Base-by-base conservation (phyloP, 192 early-diverging fungal species). In the Coemansia sp. region DNA sequence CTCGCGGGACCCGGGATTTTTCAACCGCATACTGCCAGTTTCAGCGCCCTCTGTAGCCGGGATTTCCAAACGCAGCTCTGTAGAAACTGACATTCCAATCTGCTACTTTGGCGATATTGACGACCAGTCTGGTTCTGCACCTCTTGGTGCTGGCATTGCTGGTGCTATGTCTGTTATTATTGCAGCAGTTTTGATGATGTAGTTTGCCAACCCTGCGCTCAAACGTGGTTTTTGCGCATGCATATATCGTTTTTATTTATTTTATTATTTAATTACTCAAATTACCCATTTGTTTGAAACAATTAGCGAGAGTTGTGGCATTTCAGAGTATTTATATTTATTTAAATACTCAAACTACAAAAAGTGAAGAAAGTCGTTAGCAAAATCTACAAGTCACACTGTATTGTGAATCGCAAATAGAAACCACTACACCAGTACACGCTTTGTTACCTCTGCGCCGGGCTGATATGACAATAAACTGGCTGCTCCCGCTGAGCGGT, bases 1-100 rank as follows among this genome's bases (percentile, higher is more conserved):
- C 26, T 74, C 77, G 61, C 67, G 77, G 31, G 61, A 80, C 25
- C 77, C 77, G 12, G 57, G 60, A 41, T 80, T 80, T 35, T 80
- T 74, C 64, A 80, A 74, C 69, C 65, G 67, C 59, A 9, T 29
- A 4, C 53, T 55, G 53, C 16, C 53, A 5, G 29, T n/a, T 19
- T 53, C 26, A 53, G 50, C 62, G 45, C 25, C 25, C 7, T 53
- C 51, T 53, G 51, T 25, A 26, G 8, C 51, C 14, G 53, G 10
- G 3, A 29, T 26, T 14, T 25, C 53, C 29, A 37, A 29, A 11
- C 55, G 61, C 41, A 59, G 16, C 21, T 16, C 61, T 1, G 47
- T 48, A 11, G 60, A 70, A 47, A 39, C 76, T 2, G 52, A 23
- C 63, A 12, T 45, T 45, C 67, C 68, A 6, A 80, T 80, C 1